phyloP scores from a whole-genome alignment of 1,139 yeast species.

The Suhomyces atakaporum region DNA sequence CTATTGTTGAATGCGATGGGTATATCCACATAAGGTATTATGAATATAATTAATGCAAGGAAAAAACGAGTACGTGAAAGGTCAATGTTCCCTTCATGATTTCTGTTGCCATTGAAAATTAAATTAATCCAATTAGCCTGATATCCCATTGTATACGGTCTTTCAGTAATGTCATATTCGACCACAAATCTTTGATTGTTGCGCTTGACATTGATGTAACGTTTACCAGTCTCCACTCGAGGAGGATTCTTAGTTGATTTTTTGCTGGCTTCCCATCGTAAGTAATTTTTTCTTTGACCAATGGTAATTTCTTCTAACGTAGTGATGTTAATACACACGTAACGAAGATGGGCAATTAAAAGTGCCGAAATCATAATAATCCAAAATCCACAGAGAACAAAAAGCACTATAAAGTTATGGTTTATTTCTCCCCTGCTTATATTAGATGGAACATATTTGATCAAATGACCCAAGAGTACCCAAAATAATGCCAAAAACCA shows the following conservation, averaged over 20 bases:
- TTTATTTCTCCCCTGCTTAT: slow-evolving; percentile 32
- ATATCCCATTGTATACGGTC: slow-evolving; percentile 34
- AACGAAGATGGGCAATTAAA: slow-evolving; percentile 36
- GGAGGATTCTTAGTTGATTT: slow-evolving; percentile 19
- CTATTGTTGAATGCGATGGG: slow-evolving; percentile 15
- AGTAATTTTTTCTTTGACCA: slow-evolving; percentile 27
- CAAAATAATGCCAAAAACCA: slow-evolving; percentile 37
- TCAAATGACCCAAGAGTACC: slow-evolving; percentile 27
- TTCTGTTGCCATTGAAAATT: slow-evolving; percentile 32
- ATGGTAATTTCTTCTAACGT: slow-evolving; percentile 32
- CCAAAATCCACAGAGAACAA: slow-evolving; percentile 44
- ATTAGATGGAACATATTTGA: slow-evolving; percentile 30
- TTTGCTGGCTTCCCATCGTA: slow-evolving; percentile 21
- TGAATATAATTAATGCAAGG: slow-evolving; percentile 23
- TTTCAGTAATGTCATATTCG: slow-evolving; percentile 22
- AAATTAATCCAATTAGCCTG: slow-evolving; percentile 38
- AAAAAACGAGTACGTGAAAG: slow-evolving; percentile 19
- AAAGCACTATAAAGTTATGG: slow-evolving; percentile 48
- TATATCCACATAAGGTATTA: slow-evolving; percentile 37
- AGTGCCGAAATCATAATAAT: slow-evolving; percentile 43
- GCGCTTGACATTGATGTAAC: slow-evolving; percentile 34
- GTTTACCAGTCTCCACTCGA: slow-evolving; percentile 31
- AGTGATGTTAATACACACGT: slow-evolving; percentile 45
- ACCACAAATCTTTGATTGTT: slow-evolving; percentile 33
- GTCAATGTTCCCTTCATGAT: slow-evolving; percentile 16